phyloP scores from a whole-genome alignment of 208 protist genomes.

The Leishmania gerbilli region DNA sequence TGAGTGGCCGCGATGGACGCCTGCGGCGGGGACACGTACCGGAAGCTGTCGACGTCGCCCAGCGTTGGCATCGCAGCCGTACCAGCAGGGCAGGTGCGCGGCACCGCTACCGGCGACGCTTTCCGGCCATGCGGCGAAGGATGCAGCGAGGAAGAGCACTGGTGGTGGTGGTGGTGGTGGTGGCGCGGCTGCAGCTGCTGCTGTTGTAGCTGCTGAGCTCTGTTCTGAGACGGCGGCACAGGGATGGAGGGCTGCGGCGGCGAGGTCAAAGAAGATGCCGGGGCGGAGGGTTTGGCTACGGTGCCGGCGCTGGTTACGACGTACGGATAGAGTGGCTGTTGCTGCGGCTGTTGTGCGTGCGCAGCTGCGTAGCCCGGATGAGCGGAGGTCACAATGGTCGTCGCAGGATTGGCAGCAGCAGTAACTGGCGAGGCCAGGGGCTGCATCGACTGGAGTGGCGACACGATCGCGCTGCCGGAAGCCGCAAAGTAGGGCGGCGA shows the following conservation, averaged over 20 bases:
- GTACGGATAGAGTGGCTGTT: not conserved
- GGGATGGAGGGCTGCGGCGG: not conserved
- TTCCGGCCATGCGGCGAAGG: not conserved
- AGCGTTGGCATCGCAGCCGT: not conserved
- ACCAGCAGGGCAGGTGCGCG: not conserved
- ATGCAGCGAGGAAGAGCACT: not conserved
- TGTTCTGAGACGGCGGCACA: not conserved
- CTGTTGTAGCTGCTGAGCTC: not conserved
- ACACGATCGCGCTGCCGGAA: not conserved
- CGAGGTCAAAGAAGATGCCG: not conserved
- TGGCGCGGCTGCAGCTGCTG: not conserved
- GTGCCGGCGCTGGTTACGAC: not conserved
- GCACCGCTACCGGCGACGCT: not conserved
- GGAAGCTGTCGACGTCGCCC: not conserved
- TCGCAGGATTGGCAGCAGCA: not conserved
- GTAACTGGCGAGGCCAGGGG: not conserved
- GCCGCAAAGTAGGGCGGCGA: not conserved
- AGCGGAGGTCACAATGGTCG: not conserved
- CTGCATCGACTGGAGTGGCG: constrained; percentile 1
- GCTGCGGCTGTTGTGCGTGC: not conserved
- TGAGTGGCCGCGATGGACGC: not conserved
- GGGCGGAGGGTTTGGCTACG: not conserved
- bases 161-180: not conserved
- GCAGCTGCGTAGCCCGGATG: not conserved
- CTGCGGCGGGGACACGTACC: constrained; percentile 8